A percentile compares a stretch with the other conserved stretches of the same genome.
phyloP scores from a whole-genome alignment of 2,329 filamentous ascomycete genomes.

The Diaporthe amygdali region DNA sequence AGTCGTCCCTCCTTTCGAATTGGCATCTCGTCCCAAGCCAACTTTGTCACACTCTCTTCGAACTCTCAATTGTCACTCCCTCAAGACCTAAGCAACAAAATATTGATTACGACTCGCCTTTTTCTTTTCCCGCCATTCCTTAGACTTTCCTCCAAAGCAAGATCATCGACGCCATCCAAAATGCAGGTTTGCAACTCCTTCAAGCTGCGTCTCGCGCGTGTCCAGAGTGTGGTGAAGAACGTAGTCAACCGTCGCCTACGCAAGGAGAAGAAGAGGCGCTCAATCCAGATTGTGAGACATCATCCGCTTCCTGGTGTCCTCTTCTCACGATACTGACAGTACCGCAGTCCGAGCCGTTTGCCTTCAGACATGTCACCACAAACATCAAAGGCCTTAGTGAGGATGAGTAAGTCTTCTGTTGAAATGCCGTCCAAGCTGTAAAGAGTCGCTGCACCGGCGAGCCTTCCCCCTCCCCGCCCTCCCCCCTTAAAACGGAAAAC shows the following conservation, averaged over 20 bases:
- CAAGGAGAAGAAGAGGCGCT: slow-evolving; percentile 45
- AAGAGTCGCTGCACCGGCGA: too few species aligned
- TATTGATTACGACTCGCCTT: neutral
- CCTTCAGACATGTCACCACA: slow-evolving; percentile 61
- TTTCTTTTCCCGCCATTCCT: neutral
- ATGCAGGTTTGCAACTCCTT: slow-evolving; percentile 47
- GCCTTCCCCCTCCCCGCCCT: too few species aligned
- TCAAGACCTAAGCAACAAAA: neutral
- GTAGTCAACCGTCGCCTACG: slow-evolving; percentile 36
- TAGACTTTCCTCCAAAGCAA: neutral
- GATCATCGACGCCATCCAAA: neutral
- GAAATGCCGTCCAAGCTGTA: neutral
- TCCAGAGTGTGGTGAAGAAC: slow-evolving; percentile 44
- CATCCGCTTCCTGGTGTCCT: neutral
- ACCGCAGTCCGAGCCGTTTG: slow-evolving; percentile 60
- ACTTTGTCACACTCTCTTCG: slow-evolving; percentile 2
- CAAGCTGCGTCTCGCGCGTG: slow-evolving; percentile 48
- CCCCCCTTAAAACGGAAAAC: too few species aligned
- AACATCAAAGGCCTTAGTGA: slow-evolving; percentile 60
- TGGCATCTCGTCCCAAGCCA: neutral
- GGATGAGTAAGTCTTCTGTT: slow-evolving; percentile 56
- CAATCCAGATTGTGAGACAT: slow-evolving; percentile 53
- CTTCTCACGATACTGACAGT: slow-evolving; percentile 29
- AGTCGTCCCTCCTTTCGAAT: neutral
- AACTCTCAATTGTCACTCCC: neutral